Percentiles rank a stretch among this genome's conserved stretches.
Evolutionary conservation across 495 filamentous ascomycete genomes (phyloP).

Genomic region (Pseudoneurospora amorphoporcata): DNA sequence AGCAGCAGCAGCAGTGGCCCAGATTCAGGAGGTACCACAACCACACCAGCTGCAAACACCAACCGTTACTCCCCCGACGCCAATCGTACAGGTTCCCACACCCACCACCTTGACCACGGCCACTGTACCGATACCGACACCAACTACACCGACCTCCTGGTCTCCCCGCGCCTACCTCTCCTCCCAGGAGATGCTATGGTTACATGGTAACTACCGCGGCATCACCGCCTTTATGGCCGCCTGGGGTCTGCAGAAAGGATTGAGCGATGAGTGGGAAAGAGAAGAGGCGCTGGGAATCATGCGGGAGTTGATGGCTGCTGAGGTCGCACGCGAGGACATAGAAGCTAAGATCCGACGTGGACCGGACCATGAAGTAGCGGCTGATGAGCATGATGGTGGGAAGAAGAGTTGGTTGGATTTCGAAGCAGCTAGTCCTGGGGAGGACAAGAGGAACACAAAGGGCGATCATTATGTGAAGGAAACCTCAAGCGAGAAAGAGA

Average conservation of each 20-base stretch:
- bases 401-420: neutral
- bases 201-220: constrained; percentile 33
- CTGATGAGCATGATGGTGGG: neutral
- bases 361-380: neutral
- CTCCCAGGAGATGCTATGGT: constrained; percentile 23
- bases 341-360: neutral
- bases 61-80: constrained; percentile 4
- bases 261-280: constrained; percentile 17
- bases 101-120: neutral
- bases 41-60: neutral
- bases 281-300: constrained; percentile 26
- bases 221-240: constrained; percentile 29
- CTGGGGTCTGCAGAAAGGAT: constrained; percentile 21
- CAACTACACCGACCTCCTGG: neutral
- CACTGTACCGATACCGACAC: neutral
- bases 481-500: neutral
- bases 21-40: neutral
- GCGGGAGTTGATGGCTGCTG: constrained; percentile 26
- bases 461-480: neutral
- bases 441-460: neutral
- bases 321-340: too few species aligned
- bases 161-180: neutral
- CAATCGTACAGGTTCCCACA: neutral
- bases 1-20: neutral
- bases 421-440: neutral